phyloP scores from a whole-genome alignment of 2,329 filamentous ascomycete genomes.

The Fusarium solani-melongenae region DNA sequence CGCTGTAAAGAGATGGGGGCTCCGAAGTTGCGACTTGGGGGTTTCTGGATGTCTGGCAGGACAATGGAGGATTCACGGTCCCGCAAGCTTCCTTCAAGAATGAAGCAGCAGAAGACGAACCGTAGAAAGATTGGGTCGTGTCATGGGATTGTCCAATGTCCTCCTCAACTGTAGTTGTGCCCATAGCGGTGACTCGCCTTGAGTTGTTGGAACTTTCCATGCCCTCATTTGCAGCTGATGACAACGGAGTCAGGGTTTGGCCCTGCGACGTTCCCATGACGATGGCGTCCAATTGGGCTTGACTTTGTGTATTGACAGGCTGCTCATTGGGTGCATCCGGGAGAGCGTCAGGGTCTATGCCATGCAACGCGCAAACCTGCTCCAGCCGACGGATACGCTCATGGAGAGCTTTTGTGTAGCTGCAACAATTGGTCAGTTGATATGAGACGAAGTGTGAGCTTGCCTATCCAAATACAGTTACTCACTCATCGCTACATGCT shows the following conservation, averaged over 20 bases:
- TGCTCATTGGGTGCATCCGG: background rate
- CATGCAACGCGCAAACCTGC: background rate
- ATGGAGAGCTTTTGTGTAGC: background rate
- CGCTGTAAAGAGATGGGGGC: background rate
- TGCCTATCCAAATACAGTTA: background rate
- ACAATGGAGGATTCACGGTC: conserved; percentile 34
- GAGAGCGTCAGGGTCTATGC: background rate
- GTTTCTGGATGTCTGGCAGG: background rate
- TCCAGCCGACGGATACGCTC: background rate
- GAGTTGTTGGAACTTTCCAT: background rate
- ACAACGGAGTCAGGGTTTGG: background rate
- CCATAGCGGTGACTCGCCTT: background rate
- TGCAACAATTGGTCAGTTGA: background rate
- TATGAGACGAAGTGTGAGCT: no score
- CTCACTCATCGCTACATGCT: conserved; percentile 50
- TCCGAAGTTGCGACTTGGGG: background rate
- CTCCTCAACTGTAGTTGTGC: background rate
- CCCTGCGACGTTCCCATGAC: background rate
- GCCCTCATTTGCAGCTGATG: background rate
- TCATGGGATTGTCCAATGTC: conserved; percentile 19
- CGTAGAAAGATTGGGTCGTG: conserved; percentile 51
- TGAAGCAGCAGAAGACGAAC: conserved; percentile 52
- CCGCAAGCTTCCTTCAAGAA: conserved; percentile 53
- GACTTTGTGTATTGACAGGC: background rate
- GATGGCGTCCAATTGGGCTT: background rate